phyloP scores from a whole-genome alignment of 2,329 filamentous ascomycete genomes.

The Talaromyces sp. region DNA sequence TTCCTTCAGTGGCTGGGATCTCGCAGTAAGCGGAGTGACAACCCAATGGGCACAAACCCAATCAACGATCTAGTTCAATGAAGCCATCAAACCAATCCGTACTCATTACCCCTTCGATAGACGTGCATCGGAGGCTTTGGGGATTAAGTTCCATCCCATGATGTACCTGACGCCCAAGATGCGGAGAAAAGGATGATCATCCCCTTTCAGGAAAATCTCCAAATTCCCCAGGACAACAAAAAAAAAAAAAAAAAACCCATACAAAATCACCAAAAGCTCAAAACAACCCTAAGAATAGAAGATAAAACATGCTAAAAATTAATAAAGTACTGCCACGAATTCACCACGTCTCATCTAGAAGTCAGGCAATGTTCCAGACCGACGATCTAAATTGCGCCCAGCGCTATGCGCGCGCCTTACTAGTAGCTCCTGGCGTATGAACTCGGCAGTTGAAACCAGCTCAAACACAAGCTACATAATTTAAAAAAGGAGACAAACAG shows the following conservation, averaged over 20 bases:
- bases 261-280: neutral
- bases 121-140: constrained; percentile 7
- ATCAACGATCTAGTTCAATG: constrained; percentile 6
- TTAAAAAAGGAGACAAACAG: neutral
- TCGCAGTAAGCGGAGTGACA: constrained; percentile 17
- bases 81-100: constrained; percentile 14
- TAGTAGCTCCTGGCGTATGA: neutral
- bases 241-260: neutral
- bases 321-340: neutral
- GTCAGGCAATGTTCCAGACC: constrained; percentile 7
- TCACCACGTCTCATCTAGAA: neutral
- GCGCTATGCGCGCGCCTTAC: neutral
- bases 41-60: neutral
- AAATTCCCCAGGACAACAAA: neutral
- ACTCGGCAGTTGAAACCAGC: constrained; percentile 3
- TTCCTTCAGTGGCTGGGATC: constrained; percentile 4
- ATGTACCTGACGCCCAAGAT: neutral
- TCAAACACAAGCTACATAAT: neutral
- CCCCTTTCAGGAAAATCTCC: neutral
- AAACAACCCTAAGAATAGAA: too few relatives aligned
- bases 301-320: neutral
- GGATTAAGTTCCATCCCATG: constrained; percentile 10
- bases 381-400: neutral
- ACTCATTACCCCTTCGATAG: constrained; percentile 4
- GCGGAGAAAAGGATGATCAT: neutral